Evolutionary conservation across 257 asterid species (phyloP).

Genomic region (Solanum peruvianum): DNA sequence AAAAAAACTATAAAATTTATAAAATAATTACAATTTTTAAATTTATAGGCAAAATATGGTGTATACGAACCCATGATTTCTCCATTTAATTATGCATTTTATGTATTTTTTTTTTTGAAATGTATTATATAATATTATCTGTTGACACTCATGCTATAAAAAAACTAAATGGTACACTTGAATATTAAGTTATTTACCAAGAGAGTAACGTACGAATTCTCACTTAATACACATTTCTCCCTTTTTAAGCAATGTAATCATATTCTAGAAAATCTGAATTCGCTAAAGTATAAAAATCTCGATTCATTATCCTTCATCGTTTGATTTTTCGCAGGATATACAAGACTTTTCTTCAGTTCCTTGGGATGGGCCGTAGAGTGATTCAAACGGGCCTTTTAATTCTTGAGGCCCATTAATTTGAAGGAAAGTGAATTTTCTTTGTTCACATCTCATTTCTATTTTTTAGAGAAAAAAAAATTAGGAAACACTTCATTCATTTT

Average conservation of each 20-base stretch:
- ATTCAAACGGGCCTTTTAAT: background rate
- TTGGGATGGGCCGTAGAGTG: background rate
- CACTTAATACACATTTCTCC: background rate
- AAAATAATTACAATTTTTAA: background rate
- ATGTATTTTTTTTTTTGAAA: too few species aligned
- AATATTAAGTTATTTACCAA: too few species aligned
- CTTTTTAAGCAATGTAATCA: too few species aligned
- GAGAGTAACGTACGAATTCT: background rate
- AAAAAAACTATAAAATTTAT: background rate
- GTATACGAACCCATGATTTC: background rate
- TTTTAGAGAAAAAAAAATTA: background rate
- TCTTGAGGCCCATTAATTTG: background rate
- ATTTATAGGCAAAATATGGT: background rate
- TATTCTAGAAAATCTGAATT: background rate
- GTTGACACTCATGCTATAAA: background rate
- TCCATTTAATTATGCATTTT: background rate
- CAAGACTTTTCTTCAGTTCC: background rate
- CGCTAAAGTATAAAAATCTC: background rate
- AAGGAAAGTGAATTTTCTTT: background rate
- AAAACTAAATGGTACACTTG: too few species aligned
- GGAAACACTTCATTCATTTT: too few species aligned
- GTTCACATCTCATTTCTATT: background rate
- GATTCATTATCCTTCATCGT: background rate
- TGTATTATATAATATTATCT: too few species aligned
- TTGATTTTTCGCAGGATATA: background rate